Conservation (phyloP, 2,329 filamentous ascomycete species). For the Endoconidiophora polonica region DNA sequence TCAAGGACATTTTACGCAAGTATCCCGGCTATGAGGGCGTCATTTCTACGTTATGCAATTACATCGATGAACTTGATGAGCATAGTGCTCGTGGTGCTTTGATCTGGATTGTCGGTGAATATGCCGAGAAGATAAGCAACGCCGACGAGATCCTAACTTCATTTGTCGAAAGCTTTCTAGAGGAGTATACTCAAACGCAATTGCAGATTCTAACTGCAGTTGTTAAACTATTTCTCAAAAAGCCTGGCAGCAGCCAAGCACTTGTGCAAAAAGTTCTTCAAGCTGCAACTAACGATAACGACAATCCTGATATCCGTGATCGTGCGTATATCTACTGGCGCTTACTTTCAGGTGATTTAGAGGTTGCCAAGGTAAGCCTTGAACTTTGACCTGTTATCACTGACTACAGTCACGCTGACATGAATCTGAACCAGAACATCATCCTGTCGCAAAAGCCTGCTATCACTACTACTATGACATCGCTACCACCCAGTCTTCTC, state of each 20-base stretch:
- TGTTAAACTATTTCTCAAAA: constrained; percentile 94
- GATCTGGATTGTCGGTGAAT: constrained; percentile 98
- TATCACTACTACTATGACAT: constrained; percentile 86
- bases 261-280: constrained; percentile 92
- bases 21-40: constrained; percentile 97
- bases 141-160: constrained; percentile 84
- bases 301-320: constrained; percentile 95
- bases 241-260: constrained; percentile 77
- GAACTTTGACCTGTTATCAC: neutral
- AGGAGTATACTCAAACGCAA: constrained; percentile 98
- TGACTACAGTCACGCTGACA: neutral
- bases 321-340: constrained; percentile 98
- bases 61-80: constrained; percentile 94
- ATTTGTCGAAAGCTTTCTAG: constrained; percentile 87
- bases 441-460: constrained; percentile 87
- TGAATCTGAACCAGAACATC: constrained; percentile 39
- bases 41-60: constrained; percentile 87
- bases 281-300: constrained; percentile 79
- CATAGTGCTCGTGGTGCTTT: constrained; percentile 76
- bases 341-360: constrained; percentile 76
- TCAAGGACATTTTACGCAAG: constrained; percentile 95
- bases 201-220: constrained; percentile 93
- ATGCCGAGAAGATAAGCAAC: constrained; percentile 97
- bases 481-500: constrained; percentile 64
- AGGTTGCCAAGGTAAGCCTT: constrained; percentile 59